phyloP scores from a whole-genome alignment of 805 yeast species.

The Wickerhamomyces mucosus region DNA sequence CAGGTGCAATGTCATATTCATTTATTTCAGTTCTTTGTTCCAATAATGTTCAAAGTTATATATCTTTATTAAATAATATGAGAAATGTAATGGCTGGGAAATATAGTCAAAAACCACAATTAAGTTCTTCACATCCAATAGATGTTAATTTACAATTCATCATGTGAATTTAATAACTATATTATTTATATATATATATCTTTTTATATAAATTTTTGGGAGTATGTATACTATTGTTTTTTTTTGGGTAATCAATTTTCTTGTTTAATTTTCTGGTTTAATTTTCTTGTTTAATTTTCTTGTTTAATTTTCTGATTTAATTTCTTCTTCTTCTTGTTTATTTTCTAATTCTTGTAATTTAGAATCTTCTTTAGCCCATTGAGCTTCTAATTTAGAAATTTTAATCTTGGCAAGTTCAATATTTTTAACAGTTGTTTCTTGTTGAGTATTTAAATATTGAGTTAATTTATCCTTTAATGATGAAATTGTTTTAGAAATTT shows the following conservation, averaged over 20 bases:
- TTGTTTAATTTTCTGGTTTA: too few relatives aligned
- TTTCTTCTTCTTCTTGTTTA: too few relatives aligned
- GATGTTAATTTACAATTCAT: slow-evolving; percentile 48
- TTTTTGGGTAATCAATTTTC: too few relatives aligned
- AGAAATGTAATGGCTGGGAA: slow-evolving; percentile 51
- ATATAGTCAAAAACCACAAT: slow-evolving; percentile 77
- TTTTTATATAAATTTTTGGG: too few relatives aligned
- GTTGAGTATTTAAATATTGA: slow-evolving; percentile 64
- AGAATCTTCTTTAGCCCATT: slow-evolving; percentile 37
- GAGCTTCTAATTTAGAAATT: slow-evolving; percentile 56
- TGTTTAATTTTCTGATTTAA: too few relatives aligned
- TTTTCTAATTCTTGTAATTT: too few relatives aligned
- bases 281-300: too few relatives aligned
- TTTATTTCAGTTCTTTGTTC: slow-evolving; percentile 53
- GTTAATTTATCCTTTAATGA: slow-evolving; percentile 64
- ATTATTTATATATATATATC: too few relatives aligned
- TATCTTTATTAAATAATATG: slow-evolving; percentile 62
- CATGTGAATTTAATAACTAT: neutral
- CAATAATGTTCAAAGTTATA: slow-evolving; percentile 58
- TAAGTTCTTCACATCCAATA: slow-evolving; percentile 74
- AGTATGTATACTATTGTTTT: too few relatives aligned
- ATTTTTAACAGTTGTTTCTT: slow-evolving; percentile 68
- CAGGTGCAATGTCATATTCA: slow-evolving; percentile 84
- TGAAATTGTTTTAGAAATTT: slow-evolving; percentile 53
- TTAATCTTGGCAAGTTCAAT: slow-evolving; percentile 70